These are phyloP conservation scores for Exophiala alcalophila DNA, from an alignment of 2,329 filamentous ascomycete species.

Conservation along the genomic window DNA sequence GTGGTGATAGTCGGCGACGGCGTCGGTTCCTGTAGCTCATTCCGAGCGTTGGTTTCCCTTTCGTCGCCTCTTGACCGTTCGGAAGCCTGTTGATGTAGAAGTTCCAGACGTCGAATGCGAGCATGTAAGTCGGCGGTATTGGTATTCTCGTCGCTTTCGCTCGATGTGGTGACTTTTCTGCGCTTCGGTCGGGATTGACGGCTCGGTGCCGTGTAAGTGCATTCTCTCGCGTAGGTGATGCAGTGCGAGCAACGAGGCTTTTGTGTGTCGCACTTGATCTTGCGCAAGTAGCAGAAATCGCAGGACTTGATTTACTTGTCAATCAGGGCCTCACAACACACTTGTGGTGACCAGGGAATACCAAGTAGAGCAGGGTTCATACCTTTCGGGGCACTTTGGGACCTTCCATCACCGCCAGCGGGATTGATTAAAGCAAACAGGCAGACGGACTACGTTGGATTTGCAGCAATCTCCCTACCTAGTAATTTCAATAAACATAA, in stretches of 20 bases:
- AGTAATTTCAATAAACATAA: too few relatives aligned
- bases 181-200: conserved; percentile 4
- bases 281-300: conserved; percentile 38
- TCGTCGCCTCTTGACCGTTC: conserved; percentile 1
- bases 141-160: too few relatives aligned
- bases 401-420: too few relatives aligned
- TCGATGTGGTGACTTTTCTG: conserved; percentile 3
- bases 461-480: too few relatives aligned
- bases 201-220: conserved; percentile 12
- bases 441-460: too few relatives aligned
- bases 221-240: conserved; percentile 22
- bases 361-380: too few relatives aligned
- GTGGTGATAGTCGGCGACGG: not conserved
- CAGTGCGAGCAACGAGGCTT: conserved; percentile 38
- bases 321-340: too few relatives aligned
- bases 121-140: not conserved
- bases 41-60: not conserved
- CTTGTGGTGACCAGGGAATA: too few relatives aligned
- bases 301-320: conserved; percentile 26
- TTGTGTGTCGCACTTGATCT: conserved; percentile 38
- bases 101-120: not conserved
- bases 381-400: too few relatives aligned
- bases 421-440: too few relatives aligned
- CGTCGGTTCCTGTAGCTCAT: not conserved
- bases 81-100: not conserved